phyloP scores from a whole-genome alignment of 805 yeast genomes.

The Jamesozyma jinghongensis region DNA sequence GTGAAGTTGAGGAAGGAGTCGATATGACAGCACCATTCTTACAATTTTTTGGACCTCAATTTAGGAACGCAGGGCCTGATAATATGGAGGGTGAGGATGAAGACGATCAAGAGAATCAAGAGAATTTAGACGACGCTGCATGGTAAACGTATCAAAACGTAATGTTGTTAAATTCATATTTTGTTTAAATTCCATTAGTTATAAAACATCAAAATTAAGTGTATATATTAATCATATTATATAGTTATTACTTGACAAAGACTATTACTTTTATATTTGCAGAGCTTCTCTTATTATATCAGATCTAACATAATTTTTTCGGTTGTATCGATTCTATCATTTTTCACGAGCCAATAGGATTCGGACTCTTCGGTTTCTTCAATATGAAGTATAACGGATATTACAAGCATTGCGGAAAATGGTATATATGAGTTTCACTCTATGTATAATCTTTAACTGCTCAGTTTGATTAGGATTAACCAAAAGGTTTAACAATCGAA shows the following conservation, averaged over 20 bases:
- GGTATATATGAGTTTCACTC: neutral
- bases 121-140: constrained; percentile 1
- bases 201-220: no score
- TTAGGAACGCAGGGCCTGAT: constrained; percentile 7
- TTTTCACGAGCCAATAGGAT: constrained; percentile 6
- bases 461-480: no score
- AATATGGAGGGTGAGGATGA: constrained; percentile 6
- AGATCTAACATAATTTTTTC: no score
- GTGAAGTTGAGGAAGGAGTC: constrained; percentile 11
- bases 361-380: neutral
- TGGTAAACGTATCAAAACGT: neutral
- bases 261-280: no score
- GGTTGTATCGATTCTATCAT: neutral
- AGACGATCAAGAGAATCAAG: constrained; percentile 8
- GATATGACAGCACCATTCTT: constrained; percentile 16
- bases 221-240: neutral
- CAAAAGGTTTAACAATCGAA: neutral
- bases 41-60: constrained; percentile 18
- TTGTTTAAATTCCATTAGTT: no score
- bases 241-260: no score
- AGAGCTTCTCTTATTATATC: no score
- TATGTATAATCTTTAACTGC: no score
- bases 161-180: neutral
- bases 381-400: constrained; percentile 4
- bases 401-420: neutral